Conservation (phyloP, 495 filamentous ascomycete species). For the Rhizodiscina lignyota region DNA sequence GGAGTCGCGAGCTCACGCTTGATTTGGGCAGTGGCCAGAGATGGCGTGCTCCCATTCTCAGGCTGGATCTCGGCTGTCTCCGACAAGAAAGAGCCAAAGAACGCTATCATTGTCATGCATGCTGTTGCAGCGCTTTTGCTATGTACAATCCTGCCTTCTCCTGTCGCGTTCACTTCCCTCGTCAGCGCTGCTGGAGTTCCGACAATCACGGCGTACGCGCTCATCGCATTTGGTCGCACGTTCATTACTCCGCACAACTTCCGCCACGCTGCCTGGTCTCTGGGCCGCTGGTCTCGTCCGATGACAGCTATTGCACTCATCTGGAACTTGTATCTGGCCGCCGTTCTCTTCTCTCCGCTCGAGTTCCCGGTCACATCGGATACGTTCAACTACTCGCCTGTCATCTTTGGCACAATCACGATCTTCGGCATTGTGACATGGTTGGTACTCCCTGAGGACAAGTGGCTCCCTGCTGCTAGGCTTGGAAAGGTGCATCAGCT, state of each 20-base stretch:
- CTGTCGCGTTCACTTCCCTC: conserved; percentile 37
- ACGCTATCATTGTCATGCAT: conserved; percentile 39
- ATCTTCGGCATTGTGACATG: conserved; percentile 14
- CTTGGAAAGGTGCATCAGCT: conserved; percentile 14
- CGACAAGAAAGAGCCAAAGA: conserved; percentile 30
- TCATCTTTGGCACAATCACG: conserved; percentile 16
- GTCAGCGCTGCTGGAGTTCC: conserved; percentile 25
- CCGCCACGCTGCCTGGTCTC: conserved; percentile 11
- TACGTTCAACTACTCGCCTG: conserved; percentile 15
- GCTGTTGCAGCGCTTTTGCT: conserved; percentile 30
- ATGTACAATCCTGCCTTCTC: conserved; percentile 35
- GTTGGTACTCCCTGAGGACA: conserved; percentile 12
- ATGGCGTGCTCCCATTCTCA: conserved; percentile 38
- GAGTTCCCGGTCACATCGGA: conserved; percentile 12
- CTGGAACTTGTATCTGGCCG: conserved; percentile 17
- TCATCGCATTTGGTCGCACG: conserved; percentile 34
- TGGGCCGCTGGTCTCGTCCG: conserved; percentile 14
- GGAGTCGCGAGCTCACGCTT: conserved; percentile 38
- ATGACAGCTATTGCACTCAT: conserved; percentile 14
- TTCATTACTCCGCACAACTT: conserved; percentile 26
- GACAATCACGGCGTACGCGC: conserved; percentile 35
- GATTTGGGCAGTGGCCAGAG: conserved; percentile 38
- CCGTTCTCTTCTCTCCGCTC: conserved; percentile 15
- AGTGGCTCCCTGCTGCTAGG: conserved; percentile 13
- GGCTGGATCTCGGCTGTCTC: conserved; percentile 36